phyloP scores from a whole-genome alignment of 495 filamentous ascomycete genomes.

The Talaromyces wortmannii region DNA sequence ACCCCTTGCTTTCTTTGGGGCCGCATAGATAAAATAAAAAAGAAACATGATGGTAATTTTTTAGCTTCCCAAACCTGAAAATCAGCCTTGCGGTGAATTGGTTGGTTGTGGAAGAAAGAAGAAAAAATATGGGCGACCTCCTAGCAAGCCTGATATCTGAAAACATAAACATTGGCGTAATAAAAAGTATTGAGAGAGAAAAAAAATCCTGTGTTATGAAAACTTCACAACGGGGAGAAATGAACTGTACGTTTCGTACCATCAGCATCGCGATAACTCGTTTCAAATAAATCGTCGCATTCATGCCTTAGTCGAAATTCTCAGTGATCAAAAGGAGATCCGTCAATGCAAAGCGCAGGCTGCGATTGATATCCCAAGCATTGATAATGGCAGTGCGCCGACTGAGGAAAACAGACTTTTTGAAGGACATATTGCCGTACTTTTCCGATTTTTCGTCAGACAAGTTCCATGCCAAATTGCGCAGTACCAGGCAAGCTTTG shows the following conservation, averaged over 20 bases:
- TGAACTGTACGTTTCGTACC: not conserved
- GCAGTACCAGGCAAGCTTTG: slow-evolving; percentile 74
- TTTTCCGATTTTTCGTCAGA: slow-evolving; percentile 27
- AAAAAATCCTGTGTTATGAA: not conserved
- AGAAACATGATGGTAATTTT: not conserved
- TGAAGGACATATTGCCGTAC: slow-evolving; percentile 22
- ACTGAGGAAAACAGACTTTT: slow-evolving; percentile 33
- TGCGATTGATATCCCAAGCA: slow-evolving; percentile 35
- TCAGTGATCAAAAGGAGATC: slow-evolving; percentile 32
- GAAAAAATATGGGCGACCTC: not conserved
- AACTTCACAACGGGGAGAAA: not conserved
- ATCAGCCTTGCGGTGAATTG: no score
- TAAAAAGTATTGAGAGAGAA: not conserved
- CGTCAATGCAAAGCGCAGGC: slow-evolving; percentile 35
- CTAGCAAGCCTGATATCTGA: not conserved
- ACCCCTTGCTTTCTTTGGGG: no score
- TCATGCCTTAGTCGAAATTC: not conserved
- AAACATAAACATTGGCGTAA: not conserved
- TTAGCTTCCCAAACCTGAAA: not conserved
- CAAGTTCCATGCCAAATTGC: slow-evolving; percentile 79
- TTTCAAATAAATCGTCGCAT: not conserved
- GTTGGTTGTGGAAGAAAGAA: not conserved
- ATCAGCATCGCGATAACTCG: not conserved
- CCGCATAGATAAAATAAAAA: not conserved
- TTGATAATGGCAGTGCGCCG: slow-evolving; percentile 36